Evolutionary conservation across 2,329 filamentous ascomycete species (phyloP), one percentile per base, ranked within the genome.

Genomic region (Endoconidiophora laricicola): DNA sequence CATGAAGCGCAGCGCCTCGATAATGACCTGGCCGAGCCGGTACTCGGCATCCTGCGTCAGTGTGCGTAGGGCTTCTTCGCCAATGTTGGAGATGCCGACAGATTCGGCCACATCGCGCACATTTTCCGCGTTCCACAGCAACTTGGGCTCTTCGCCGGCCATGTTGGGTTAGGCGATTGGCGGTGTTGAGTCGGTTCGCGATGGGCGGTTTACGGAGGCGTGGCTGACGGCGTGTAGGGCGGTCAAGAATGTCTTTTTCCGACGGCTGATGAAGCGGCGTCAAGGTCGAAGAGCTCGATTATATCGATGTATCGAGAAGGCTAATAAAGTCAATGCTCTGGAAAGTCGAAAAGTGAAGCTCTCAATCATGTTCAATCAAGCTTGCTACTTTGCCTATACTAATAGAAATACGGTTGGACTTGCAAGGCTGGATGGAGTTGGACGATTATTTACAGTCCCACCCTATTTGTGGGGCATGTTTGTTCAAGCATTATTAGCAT

Each of bases 1-100:
- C 91, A 98, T 98, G 64, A 93, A 91, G 62, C 94, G 93, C 58
- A 96, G 73, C 2, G 88, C 84, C 67, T 96, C 90, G 59, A 94
- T 83, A 55, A 98, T 79, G 55, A 96, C 86, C 66, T 95, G 88
- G 43, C 86, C 83, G 57, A 98, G 77, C 54, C 91, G 84, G 63
- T 91, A 98, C 67, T 98, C 91, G 56, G 95, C 86, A 62, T 98
- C 91, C 62, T 93, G 86, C 7, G 87, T 82, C 42, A 98, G 76
- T 52, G 86, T 81, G 54, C 91, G 85, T 43, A 88, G 78, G 20
- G 91, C 84, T 55, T 96, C 90, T 54, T 94, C 86, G 61, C 78
- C 79, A 42, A 96, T 73, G 49, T 78, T 74, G 57, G 76, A 70
- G 58, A 98, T 88, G 52, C 91, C 91, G 44, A 96, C 85, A 1